Percentiles rank a stretch among this genome's conserved stretches.
Conservation (phyloP, 345 rosid genomes). For the Murraya paniculata region DNA sequence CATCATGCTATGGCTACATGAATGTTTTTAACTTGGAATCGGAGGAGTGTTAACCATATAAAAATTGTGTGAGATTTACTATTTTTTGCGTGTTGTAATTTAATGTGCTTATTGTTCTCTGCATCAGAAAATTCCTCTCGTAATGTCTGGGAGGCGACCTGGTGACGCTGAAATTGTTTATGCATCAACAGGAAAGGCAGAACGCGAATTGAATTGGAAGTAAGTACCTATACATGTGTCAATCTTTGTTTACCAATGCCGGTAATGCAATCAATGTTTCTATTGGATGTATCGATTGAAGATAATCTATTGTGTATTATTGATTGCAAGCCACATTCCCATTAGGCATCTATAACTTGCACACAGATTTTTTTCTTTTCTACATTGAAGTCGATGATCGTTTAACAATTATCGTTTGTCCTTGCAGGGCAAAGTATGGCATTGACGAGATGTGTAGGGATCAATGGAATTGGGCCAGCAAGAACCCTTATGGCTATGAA, state of each 20-base stretch:
- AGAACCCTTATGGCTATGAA: slow-evolving; percentile 87
- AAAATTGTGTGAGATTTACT: background rate
- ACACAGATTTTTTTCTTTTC: background rate
- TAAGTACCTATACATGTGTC: slow-evolving; percentile 33
- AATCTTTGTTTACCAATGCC: background rate
- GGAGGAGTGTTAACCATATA: background rate
- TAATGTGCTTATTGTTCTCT: background rate
- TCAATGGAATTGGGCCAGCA: slow-evolving; percentile 94
- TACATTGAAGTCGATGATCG: too few species aligned
- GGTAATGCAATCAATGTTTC: background rate
- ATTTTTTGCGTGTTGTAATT: background rate
- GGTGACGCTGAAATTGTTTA: slow-evolving; percentile 92
- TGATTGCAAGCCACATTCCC: background rate
- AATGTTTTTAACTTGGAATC: background rate
- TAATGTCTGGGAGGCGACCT: slow-evolving; percentile 63
- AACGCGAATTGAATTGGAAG: slow-evolving; percentile 83
- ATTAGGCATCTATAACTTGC: background rate
- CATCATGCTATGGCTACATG: background rate
- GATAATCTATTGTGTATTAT: background rate
- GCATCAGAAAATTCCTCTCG: slow-evolving; percentile 74
- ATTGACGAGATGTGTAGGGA: slow-evolving; percentile 94
- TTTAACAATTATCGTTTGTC: background rate
- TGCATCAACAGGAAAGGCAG: slow-evolving; percentile 84
- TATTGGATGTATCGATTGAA: too few species aligned
- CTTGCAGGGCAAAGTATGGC: slow-evolving; percentile 73